Evolutionary conservation across 768 basidiomycete genomes (phyloP).

Genomic region (Panellus pusillus): DNA sequence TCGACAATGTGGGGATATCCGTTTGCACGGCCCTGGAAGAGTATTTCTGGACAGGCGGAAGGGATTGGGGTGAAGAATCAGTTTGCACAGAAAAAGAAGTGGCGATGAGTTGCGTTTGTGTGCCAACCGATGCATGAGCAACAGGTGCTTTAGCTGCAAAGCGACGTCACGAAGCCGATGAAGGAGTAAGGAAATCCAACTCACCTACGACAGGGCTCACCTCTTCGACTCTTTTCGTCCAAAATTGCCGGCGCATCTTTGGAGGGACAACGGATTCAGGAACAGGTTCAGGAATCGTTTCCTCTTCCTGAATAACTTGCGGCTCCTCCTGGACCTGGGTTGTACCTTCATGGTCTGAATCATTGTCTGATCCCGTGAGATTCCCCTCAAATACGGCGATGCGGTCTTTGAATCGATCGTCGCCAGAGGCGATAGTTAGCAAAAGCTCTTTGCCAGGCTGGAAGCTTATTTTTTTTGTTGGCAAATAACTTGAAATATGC

Average conservation of each 20-base stretch:
- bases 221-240: slow-evolving; percentile 52
- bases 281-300: slow-evolving; percentile 29
- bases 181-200: slow-evolving; percentile 20
- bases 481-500: slow-evolving; percentile 67
- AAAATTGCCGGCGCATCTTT: slow-evolving; percentile 59
- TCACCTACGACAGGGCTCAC: slow-evolving; percentile 40
- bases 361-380: slow-evolving; percentile 34
- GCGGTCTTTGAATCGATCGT: slow-evolving; percentile 55
- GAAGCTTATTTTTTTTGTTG: slow-evolving; percentile 66
- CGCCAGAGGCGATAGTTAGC: slow-evolving; percentile 53
- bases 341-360: slow-evolving; percentile 36
- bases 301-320: slow-evolving; percentile 36
- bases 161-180: not conserved
- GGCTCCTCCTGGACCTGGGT: slow-evolving; percentile 31
- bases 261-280: slow-evolving; percentile 49
- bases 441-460: slow-evolving; percentile 72
- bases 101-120: slow-evolving; percentile 41
- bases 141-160: slow-evolving; percentile 18
- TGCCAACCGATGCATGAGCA: slow-evolving; percentile 41
- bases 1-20: slow-evolving; percentile 4
- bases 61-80: not conserved
- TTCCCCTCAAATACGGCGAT: slow-evolving; percentile 62
- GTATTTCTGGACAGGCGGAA: slow-evolving; percentile 21
- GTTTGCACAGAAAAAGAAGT: slow-evolving; percentile 41
- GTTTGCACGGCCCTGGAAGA: slow-evolving; percentile 14